A percentile compares a stretch with the other conserved stretches of the same genome.
Conservation (phyloP, 2,329 filamentous ascomycete species). For the Fusarium pseudograminearum region DNA sequence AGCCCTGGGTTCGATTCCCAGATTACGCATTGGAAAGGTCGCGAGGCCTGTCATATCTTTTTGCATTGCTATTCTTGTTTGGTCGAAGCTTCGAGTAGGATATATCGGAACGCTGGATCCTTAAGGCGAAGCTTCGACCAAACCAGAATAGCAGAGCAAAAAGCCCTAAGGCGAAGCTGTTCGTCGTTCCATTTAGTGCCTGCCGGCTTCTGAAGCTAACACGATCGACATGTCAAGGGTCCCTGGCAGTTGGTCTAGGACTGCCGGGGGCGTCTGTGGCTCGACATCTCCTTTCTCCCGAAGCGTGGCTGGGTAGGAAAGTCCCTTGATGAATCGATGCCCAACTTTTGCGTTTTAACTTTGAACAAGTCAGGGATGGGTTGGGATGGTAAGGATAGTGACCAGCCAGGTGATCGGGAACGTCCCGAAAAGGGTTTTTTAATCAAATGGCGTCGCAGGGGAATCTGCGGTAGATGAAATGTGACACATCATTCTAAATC, state of each 20-base stretch:
- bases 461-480: background rate
- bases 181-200: background rate
- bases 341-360: background rate
- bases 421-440: background rate
- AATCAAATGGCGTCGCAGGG: background rate
- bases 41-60: background rate
- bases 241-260: background rate
- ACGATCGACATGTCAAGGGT: background rate
- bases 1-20: constrained; percentile 2
- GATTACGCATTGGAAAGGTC: background rate
- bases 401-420: background rate
- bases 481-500: background rate
- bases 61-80: background rate
- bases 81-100: background rate
- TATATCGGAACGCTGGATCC: background rate
- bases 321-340: background rate
- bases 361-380: background rate
- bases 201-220: background rate
- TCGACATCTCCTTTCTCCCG: background rate
- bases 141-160: too few relatives aligned
- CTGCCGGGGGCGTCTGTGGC: background rate
- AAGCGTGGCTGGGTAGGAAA: background rate
- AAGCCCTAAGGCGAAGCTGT: background rate
- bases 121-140: too few relatives aligned
- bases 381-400: background rate